phyloP scores from a whole-genome alignment of 176 grass and related monocot species.

The Oryza glaberrima region DNA sequence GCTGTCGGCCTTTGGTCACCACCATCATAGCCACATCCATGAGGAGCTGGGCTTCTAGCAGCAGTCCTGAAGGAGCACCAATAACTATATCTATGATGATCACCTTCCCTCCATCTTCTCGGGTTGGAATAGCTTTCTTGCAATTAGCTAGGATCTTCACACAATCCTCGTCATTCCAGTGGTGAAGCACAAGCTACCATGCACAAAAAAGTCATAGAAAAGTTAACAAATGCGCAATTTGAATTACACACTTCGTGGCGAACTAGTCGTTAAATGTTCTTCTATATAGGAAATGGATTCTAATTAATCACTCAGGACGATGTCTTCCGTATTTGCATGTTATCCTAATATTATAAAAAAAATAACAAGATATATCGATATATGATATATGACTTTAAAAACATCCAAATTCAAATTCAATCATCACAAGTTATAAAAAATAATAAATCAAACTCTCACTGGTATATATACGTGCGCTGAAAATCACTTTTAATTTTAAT shows the following conservation, averaged over 20 bases:
- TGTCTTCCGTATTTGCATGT: no score
- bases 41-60: conserved; percentile 34
- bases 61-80: background rate
- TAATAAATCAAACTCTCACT: no score
- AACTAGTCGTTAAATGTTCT: no score
- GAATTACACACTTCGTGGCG: background rate
- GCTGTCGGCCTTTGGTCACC: conserved; percentile 17
- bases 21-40: conserved; percentile 50
- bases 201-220: background rate
- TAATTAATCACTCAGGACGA: no score
- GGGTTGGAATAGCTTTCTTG: conserved; percentile 45
- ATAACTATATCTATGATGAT: conserved; percentile 43
- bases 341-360: no score
- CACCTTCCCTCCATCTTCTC: conserved; percentile 38
- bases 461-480: no score
- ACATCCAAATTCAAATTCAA: no score
- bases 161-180: conserved; percentile 52
- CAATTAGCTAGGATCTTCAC: conserved; percentile 47
- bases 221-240: background rate
- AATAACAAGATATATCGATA: no score
- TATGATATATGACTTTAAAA: no score
- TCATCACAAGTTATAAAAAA: no score
- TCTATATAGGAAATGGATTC: no score
- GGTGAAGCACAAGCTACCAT: conserved; percentile 34
- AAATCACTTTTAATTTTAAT: no score